phyloP scores from a whole-genome alignment of 352 stramenopile species.

The Phytophthora cajani region DNA sequence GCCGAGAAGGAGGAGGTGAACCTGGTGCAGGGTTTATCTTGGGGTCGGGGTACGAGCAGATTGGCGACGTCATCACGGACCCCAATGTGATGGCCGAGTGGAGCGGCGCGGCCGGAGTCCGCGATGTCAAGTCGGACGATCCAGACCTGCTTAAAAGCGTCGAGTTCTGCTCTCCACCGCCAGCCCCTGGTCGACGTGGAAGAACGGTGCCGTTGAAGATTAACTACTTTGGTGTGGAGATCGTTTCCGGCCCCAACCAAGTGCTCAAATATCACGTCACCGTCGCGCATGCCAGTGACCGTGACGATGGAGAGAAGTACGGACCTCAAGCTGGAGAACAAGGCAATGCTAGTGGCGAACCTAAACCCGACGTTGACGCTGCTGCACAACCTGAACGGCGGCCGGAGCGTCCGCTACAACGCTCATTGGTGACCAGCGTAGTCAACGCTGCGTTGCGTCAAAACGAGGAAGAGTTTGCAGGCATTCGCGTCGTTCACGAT shows the following conservation, averaged over 20 bases:
- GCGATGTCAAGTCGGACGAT: conserved; percentile 26
- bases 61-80: conserved; percentile 47
- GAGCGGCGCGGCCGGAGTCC: conserved; percentile 27
- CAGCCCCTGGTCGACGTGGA: conserved; percentile 15
- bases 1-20: neutral
- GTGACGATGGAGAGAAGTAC: conserved; percentile 33
- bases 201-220: conserved; percentile 37
- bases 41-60: conserved; percentile 46
- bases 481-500: conserved; percentile 54
- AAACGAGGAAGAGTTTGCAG: conserved; percentile 46
- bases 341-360: neutral
- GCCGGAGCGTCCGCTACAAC: conserved; percentile 34
- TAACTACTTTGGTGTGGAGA: conserved; percentile 59
- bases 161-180: conserved; percentile 37
- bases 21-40: neutral
- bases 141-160: conserved; percentile 25
- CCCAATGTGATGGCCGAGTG: conserved; percentile 37
- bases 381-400: neutral
- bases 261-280: conserved; percentile 67
- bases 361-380: neutral
- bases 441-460: conserved; percentile 45
- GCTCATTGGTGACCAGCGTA: conserved; percentile 39
- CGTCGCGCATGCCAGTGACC: conserved; percentile 31
- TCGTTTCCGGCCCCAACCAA: conserved; percentile 39
- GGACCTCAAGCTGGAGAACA: conserved; percentile 5